These are phyloP conservation scores for Aspergillus amoenus DNA, from an alignment of 2,329 filamentous ascomycete genomes.

Conservation along the genomic window DNA sequence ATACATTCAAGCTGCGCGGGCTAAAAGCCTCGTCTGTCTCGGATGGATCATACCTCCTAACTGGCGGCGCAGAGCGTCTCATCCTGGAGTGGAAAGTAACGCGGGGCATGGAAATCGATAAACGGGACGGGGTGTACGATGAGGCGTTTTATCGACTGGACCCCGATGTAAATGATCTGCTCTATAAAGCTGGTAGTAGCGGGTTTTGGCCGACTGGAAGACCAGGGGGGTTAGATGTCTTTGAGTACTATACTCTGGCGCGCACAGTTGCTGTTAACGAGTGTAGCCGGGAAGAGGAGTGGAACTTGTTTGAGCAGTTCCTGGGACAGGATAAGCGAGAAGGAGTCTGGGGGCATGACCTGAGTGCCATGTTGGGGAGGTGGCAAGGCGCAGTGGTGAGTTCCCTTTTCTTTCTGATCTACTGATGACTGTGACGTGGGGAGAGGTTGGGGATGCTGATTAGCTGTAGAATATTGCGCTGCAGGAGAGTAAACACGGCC, in stretches of 20 bases:
- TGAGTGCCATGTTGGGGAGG: constrained; percentile 2
- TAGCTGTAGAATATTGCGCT: neutral
- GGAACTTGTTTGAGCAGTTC: constrained; percentile 7
- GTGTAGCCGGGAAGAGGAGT: neutral
- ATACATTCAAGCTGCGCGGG: constrained; percentile 8
- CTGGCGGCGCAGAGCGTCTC: constrained; percentile 3
- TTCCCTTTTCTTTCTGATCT: neutral
- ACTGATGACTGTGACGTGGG: neutral
- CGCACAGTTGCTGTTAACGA: constrained; percentile 3
- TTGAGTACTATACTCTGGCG: constrained; percentile 6
- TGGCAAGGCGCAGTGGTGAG: constrained; percentile 5
- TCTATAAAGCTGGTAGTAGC: neutral
- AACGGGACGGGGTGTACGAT: constrained; percentile 3
- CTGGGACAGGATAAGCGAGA: neutral
- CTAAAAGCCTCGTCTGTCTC: constrained; percentile 4
- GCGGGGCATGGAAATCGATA: constrained; percentile 2
- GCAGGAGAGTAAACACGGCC: neutral
- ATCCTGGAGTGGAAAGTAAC: constrained; percentile 7
- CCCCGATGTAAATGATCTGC: neutral
- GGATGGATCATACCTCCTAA: constrained; percentile 5
- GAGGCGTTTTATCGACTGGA: neutral
- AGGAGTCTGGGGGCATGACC: neutral
- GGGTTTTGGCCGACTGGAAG: neutral
- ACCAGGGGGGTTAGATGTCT: neutral
- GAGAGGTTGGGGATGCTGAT: neutral